Evolutionary conservation across 2,329 filamentous ascomycete genomes (phyloP).

Genomic region (Fonsecaea monophora): DNA sequence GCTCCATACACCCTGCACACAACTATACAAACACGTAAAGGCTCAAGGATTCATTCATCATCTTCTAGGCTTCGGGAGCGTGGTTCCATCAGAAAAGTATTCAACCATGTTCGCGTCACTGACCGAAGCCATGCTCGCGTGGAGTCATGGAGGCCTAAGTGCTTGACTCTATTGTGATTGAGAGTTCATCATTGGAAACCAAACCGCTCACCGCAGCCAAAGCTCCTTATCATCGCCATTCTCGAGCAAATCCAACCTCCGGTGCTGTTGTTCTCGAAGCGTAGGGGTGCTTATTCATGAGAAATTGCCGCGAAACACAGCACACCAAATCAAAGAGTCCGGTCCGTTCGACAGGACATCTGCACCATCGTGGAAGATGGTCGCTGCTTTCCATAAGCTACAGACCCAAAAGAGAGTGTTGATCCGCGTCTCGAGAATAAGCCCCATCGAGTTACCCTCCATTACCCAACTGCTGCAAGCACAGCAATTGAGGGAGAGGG

Average conservation of each 20-base stretch:
- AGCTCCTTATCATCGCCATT: slow-evolving; percentile 27
- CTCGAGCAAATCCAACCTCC: neutral
- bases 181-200: slow-evolving; percentile 85
- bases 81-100: slow-evolving; percentile 57
- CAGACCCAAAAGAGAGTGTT: slow-evolving; percentile 53
- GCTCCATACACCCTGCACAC: too few relatives aligned
- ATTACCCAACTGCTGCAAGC: slow-evolving; percentile 37
- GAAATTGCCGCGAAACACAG: neutral
- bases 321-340: slow-evolving; percentile 54
- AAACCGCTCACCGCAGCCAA: slow-evolving; percentile 32
- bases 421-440: slow-evolving; percentile 99
- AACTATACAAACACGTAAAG: neutral
- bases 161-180: slow-evolving; percentile 95
- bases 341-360: slow-evolving; percentile 74
- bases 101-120: slow-evolving; percentile 58
- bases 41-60: neutral
- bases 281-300: neutral
- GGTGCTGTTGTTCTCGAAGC: slow-evolving; percentile 12
- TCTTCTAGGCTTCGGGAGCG: slow-evolving; percentile 45
- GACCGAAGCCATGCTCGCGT: slow-evolving; percentile 46
- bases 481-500: slow-evolving; percentile 50
- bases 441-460: slow-evolving; percentile 98
- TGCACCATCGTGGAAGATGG: slow-evolving; percentile 45
- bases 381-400: slow-evolving; percentile 63
- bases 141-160: slow-evolving; percentile 69